These are phyloP conservation scores for Lentinus brumalis DNA, from an alignment of 768 basidiomycete genomes.

Conservation along the genomic window DNA sequence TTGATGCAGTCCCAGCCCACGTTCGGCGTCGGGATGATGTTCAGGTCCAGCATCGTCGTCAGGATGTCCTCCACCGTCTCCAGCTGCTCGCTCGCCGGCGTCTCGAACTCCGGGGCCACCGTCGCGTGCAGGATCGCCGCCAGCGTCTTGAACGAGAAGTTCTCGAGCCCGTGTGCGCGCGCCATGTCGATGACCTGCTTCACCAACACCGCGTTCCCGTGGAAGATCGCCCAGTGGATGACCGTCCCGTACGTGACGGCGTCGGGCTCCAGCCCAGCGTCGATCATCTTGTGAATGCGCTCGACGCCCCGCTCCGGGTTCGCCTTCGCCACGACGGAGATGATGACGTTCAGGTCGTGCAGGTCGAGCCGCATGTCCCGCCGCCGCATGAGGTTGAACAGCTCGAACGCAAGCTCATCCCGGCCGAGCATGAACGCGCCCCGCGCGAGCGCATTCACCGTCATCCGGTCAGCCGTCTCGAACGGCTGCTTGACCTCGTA, in stretches of 20 bases:
- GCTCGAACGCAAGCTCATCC: slow-evolving; percentile 46
- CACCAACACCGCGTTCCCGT: slow-evolving; percentile 47
- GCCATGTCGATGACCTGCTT: slow-evolving; percentile 43
- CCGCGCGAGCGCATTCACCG: slow-evolving; percentile 63
- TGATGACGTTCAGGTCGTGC: slow-evolving; percentile 65
- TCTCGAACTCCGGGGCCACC: slow-evolving; percentile 26
- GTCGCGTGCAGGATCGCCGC: slow-evolving; percentile 48
- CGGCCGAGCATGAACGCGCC: slow-evolving; percentile 60
- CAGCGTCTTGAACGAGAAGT: slow-evolving; percentile 51
- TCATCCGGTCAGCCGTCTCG: slow-evolving; percentile 45
- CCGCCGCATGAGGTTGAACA: slow-evolving; percentile 47
- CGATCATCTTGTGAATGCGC: slow-evolving; percentile 54
- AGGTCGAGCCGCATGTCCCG: slow-evolving; percentile 59
- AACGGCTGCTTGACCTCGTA: slow-evolving; percentile 47
- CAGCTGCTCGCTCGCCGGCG: slow-evolving; percentile 35
- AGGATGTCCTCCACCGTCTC: slow-evolving; percentile 46
- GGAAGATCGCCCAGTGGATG: slow-evolving; percentile 55
- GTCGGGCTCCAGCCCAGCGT: slow-evolving; percentile 51
- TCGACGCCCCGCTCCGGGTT: slow-evolving; percentile 47
- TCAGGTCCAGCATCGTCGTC: slow-evolving; percentile 36
- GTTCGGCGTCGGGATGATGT: slow-evolving; percentile 43
- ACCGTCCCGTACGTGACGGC: slow-evolving; percentile 61
- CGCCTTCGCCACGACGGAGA: slow-evolving; percentile 54
- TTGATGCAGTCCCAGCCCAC: slow-evolving; percentile 54
- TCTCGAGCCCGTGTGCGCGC: slow-evolving; percentile 34